A percentile compares a stretch with the other conserved stretches of the same genome.
Evolutionary conservation across 2,329 filamentous ascomycete genomes (phyloP).

Genomic region (Cordyceps tenuipes): DNA sequence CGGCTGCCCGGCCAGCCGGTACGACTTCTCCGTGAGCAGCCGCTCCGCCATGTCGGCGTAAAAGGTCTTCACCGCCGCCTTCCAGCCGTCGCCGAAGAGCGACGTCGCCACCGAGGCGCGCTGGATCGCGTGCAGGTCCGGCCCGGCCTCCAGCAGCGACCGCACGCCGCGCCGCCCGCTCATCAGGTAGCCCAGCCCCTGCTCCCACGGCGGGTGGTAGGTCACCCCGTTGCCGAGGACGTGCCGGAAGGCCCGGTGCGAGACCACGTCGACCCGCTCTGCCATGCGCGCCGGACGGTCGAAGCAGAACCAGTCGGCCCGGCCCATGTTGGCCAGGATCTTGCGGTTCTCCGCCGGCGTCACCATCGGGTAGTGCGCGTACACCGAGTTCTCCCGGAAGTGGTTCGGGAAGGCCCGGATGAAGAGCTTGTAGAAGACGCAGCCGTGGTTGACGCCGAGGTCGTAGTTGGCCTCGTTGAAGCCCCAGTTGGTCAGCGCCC

Average conservation of each 20-base stretch:
- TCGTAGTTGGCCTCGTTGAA: slow-evolving; percentile 69
- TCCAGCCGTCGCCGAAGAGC: slow-evolving; percentile 55
- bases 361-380: slow-evolving; percentile 68
- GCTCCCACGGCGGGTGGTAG: slow-evolving; percentile 59
- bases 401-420: slow-evolving; percentile 71
- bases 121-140: slow-evolving; percentile 38
- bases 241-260: slow-evolving; percentile 52
- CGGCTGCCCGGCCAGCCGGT: slow-evolving; percentile 42
- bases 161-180: slow-evolving; percentile 42
- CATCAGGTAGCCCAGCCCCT: slow-evolving; percentile 55
- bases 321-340: slow-evolving; percentile 60
- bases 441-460: slow-evolving; percentile 66
- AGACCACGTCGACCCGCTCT: slow-evolving; percentile 46
- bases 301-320: slow-evolving; percentile 62
- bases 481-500: slow-evolving; percentile 75
- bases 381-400: slow-evolving; percentile 70
- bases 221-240: slow-evolving; percentile 52
- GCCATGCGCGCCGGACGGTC: slow-evolving; percentile 47
- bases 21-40: slow-evolving; percentile 58
- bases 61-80: slow-evolving; percentile 54
- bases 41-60: slow-evolving; percentile 54
- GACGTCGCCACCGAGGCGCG: slow-evolving; percentile 46
- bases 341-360: slow-evolving; percentile 64
- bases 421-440: slow-evolving; percentile 78
- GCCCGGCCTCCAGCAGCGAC: slow-evolving; percentile 49